phyloP scores from a whole-genome alignment of 116 monocot genomes.

The Papilionanthe hybrid region DNA sequence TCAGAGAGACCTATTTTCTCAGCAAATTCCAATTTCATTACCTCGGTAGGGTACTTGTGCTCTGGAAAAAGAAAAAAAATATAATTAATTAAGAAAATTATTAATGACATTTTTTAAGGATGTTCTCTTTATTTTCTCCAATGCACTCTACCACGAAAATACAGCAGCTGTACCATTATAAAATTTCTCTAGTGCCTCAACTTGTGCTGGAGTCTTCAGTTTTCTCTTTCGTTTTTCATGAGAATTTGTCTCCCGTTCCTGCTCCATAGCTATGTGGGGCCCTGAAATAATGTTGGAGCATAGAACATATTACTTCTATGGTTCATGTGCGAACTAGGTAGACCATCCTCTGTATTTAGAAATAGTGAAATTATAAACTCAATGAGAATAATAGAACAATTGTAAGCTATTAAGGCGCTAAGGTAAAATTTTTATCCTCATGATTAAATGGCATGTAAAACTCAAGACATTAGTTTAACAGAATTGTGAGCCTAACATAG shows the following conservation, averaged over 20 bases:
- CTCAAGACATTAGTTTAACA: background rate
- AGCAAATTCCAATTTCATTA: constrained; percentile 34
- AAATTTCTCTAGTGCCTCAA: constrained; percentile 39
- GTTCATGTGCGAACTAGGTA: background rate
- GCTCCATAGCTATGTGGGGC: constrained; percentile 6
- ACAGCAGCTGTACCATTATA: constrained; percentile 25
- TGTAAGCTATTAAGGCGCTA: background rate
- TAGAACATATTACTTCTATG: background rate
- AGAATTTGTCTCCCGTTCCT: constrained; percentile 3
- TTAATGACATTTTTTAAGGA: background rate
- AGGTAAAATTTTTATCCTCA: background rate
- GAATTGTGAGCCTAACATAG: background rate
- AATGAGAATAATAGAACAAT: background rate
- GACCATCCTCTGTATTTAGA: background rate
- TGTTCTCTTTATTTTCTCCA: background rate
- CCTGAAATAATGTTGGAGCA: constrained; percentile 6
- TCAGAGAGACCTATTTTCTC: constrained; percentile 29
- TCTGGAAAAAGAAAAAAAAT: constrained; percentile 23
- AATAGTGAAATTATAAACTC: background rate
- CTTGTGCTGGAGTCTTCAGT: constrained; percentile 33
- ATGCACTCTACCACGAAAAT: background rate
- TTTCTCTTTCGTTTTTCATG: constrained; percentile 23
- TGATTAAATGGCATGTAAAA: background rate
- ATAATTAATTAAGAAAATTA: background rate
- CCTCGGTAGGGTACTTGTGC: constrained; percentile 39